Evolutionary conservation across 805 yeast species (phyloP).

Genomic region (Lipomyces chichibuensis): DNA sequence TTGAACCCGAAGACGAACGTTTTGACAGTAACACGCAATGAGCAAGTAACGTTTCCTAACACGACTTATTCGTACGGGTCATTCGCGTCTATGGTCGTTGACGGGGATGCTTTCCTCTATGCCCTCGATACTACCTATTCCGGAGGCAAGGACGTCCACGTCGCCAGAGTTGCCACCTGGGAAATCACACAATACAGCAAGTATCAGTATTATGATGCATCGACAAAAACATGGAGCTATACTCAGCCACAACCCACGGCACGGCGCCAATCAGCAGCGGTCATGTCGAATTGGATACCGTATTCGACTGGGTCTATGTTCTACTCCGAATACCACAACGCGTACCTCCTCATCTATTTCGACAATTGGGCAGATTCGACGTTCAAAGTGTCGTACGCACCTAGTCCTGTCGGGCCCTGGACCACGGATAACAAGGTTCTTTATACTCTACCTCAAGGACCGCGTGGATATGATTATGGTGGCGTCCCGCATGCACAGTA

Average conservation of each 20-base stretch:
- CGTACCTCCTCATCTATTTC: slow-evolving; percentile 26
- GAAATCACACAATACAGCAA: background rate
- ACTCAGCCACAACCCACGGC: slow-evolving; percentile 30
- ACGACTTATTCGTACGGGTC: slow-evolving; percentile 29
- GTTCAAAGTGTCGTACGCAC: slow-evolving; percentile 20
- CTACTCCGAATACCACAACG: slow-evolving; percentile 32
- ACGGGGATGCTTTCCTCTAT: slow-evolving; percentile 27
- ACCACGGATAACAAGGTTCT: slow-evolving; percentile 11
- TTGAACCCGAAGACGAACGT: slow-evolving; percentile 18
- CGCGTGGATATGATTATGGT: slow-evolving; percentile 32
- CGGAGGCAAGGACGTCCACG: slow-evolving; percentile 30
- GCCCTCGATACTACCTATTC: slow-evolving; percentile 23
- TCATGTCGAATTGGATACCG: slow-evolving; percentile 21
- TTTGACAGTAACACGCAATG: slow-evolving; percentile 14
- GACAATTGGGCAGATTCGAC: slow-evolving; percentile 30
- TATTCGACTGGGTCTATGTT: slow-evolving; percentile 29
- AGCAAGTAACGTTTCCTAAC: slow-evolving; percentile 12
- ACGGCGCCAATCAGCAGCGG: slow-evolving; percentile 29
- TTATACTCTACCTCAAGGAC: slow-evolving; percentile 17
- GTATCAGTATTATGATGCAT: slow-evolving; percentile 26
- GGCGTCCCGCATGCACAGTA: slow-evolving; percentile 26
- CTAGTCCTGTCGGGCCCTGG: slow-evolving; percentile 35
- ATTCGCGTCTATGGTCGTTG: slow-evolving; percentile 29
- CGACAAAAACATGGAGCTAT: slow-evolving; percentile 22
- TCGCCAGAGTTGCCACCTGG: slow-evolving; percentile 25